Evolutionary conservation across 208 protist species (phyloP).

Genomic region (Sergeia podlipaevii): DNA sequence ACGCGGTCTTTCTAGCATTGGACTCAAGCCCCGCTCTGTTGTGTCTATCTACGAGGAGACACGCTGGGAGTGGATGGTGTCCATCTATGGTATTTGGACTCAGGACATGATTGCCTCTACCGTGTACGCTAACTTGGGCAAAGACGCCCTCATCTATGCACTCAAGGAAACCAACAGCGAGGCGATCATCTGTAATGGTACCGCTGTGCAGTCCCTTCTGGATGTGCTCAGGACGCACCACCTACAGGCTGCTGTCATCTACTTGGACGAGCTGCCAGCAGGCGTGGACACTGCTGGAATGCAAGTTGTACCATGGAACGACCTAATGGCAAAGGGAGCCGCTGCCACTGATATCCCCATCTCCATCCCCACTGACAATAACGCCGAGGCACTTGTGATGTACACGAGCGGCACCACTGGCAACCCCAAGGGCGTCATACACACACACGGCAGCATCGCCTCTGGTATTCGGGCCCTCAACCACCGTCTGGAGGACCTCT

Average conservation of each 20-base stretch:
- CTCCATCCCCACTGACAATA: slow-evolving; percentile 22
- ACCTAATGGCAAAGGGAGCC: slow-evolving; percentile 41
- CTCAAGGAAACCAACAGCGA: slow-evolving; percentile 34
- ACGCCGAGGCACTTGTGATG: slow-evolving; percentile 50
- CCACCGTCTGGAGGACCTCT: slow-evolving; percentile 18
- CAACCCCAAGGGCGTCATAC: slow-evolving; percentile 66
- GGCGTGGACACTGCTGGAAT: slow-evolving; percentile 17
- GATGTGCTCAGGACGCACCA: slow-evolving; percentile 31
- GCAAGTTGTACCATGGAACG: slow-evolving; percentile 29
- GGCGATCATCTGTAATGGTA: slow-evolving; percentile 64
- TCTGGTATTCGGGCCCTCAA: slow-evolving; percentile 25
- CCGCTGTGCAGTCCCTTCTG: slow-evolving; percentile 30
- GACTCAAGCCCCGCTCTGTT: slow-evolving; percentile 14
- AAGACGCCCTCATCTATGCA: slow-evolving; percentile 57
- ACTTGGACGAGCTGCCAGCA: slow-evolving; percentile 36
- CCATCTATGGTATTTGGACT: slow-evolving; percentile 65
- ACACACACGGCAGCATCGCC: slow-evolving; percentile 41
- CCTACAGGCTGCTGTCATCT: slow-evolving; percentile 30
- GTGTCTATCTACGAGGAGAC: slow-evolving; percentile 76
- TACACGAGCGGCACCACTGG: slow-evolving; percentile 80
- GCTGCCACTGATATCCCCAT: slow-evolving; percentile 10
- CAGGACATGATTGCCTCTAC: slow-evolving; percentile 65
- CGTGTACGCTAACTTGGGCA: slow-evolving; percentile 75
- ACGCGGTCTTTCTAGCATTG: slow-evolving; percentile 35
- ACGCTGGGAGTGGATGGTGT: slow-evolving; percentile 71